Evolutionary conservation across 2,329 filamentous ascomycete genomes (phyloP).

Genomic region (Verruconis gallopava): DNA sequence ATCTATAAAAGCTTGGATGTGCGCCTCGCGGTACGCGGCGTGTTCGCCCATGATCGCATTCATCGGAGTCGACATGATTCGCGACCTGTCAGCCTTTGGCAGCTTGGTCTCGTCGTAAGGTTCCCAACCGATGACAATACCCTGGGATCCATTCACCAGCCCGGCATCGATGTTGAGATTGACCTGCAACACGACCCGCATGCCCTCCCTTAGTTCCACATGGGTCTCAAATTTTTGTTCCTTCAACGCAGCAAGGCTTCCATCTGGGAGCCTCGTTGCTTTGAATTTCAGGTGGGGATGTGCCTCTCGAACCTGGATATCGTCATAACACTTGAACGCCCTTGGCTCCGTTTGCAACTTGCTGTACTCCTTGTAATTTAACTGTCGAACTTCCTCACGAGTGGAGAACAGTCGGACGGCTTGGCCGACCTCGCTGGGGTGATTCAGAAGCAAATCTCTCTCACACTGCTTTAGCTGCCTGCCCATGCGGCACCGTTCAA

Average conservation of each 20-base stretch:
- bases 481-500: constrained; percentile 43
- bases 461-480: constrained; percentile 25
- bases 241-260: constrained; percentile 23
- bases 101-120: constrained; percentile 18
- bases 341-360: constrained; percentile 17
- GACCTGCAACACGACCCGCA: constrained; percentile 40
- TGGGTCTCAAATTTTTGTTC: constrained; percentile 35
- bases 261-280: constrained; percentile 12
- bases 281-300: constrained; percentile 17
- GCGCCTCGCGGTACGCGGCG: constrained; percentile 23
- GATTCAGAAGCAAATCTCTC: constrained; percentile 32
- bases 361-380: constrained; percentile 23
- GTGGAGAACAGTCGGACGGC: constrained; percentile 35
- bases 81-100: constrained; percentile 12
- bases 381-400: constrained; percentile 20
- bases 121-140: constrained; percentile 32
- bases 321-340: constrained; percentile 26
- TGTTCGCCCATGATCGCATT: constrained; percentile 25
- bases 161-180: constrained; percentile 33
- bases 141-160: constrained; percentile 38
- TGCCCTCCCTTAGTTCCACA: constrained; percentile 36
- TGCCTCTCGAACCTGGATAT: constrained; percentile 26
- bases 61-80: constrained; percentile 6
- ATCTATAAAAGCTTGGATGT: constrained; percentile 29
- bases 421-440: constrained; percentile 28